phyloP scores from a whole-genome alignment of 2,329 filamentous ascomycete genomes.

The Diaporthe eres region DNA sequence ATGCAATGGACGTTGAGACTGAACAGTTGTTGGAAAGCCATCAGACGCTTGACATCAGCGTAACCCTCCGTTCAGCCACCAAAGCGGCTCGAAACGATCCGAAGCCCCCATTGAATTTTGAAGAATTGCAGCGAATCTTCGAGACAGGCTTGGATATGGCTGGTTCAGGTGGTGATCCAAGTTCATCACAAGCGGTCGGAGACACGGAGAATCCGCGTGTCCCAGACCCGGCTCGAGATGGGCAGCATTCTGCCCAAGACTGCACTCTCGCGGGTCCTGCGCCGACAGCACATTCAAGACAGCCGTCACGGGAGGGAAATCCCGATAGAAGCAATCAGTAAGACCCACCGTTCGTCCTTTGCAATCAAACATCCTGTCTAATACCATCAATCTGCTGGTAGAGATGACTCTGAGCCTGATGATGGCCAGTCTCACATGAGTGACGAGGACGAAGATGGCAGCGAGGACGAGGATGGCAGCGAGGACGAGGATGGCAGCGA shows the following conservation, averaged over 20 bases:
- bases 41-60: not conserved
- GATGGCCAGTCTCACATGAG: not conserved
- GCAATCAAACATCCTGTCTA: not conserved
- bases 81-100: conserved; percentile 7
- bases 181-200: not conserved
- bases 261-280: not conserved
- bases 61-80: not conserved
- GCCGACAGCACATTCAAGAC: not conserved
- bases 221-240: not conserved
- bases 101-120: not conserved
- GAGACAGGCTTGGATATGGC: too few species aligned
- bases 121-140: not conserved
- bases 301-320: not conserved
- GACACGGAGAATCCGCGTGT: too few species aligned
- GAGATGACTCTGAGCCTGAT: not conserved
- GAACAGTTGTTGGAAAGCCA: not conserved
- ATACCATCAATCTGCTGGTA: not conserved
- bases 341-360: not conserved
- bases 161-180: not conserved
- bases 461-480: not conserved
- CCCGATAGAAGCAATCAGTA: not conserved
- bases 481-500: not conserved
- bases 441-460: not conserved
- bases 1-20: not conserved
- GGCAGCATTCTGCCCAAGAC: not conserved